Conservation (phyloP, 1,139 yeast genomes). For the Candida sp. region DNA sequence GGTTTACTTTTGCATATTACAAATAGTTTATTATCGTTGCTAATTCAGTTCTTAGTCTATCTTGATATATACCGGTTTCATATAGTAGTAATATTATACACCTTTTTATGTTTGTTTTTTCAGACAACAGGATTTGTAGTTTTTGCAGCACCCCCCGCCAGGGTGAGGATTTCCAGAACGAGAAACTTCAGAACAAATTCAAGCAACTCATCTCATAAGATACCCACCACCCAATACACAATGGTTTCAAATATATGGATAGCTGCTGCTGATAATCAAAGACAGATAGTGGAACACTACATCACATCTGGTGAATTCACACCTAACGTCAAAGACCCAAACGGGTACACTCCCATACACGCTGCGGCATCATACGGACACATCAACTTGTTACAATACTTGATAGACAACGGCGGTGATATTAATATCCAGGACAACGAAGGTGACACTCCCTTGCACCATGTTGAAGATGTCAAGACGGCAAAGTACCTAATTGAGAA, state of each 20-base stretch:
- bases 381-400: conserved; percentile 60
- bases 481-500: conserved; percentile 72
- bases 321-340: conserved; percentile 81
- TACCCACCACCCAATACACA: conserved; percentile 2
- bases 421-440: conserved; percentile 83
- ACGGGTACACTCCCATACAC: conserved; percentile 95
- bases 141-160: background rate
- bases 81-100: background rate
- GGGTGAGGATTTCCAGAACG: background rate
- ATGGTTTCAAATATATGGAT: conserved; percentile 84
- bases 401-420: conserved; percentile 73
- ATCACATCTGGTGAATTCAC: conserved; percentile 56
- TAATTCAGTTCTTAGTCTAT: background rate
- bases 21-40: background rate
- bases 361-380: conserved; percentile 98
- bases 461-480: conserved; percentile 70
- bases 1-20: background rate
- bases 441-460: conserved; percentile 96
- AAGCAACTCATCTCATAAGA: background rate
- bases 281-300: conserved; percentile 58
- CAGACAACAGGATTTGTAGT: background rate
- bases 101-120: background rate
- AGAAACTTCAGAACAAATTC: background rate
- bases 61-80: background rate
- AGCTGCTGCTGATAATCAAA: conserved; percentile 88